phyloP scores from a whole-genome alignment of 192 early-diverging fungal species.

The Chytriomyces hyalinus region DNA sequence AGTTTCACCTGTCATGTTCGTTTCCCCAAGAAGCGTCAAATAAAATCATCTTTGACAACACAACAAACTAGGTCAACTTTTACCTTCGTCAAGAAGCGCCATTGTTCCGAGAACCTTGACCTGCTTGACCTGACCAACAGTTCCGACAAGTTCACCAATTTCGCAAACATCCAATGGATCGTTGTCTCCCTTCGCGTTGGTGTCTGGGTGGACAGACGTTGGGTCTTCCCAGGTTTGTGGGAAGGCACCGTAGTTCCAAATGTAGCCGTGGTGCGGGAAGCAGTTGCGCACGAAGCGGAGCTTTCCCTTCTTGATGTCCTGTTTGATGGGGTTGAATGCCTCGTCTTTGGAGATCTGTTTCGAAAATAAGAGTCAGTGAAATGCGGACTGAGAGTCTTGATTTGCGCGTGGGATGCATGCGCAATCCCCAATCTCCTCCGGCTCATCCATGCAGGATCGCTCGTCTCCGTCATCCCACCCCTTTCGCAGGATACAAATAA shows the following conservation, averaged over 20 bases:
- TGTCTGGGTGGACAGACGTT: conserved; percentile 84
- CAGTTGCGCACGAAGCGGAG: conserved; percentile 97
- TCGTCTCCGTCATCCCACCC: not conserved
- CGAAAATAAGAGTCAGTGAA: not conserved
- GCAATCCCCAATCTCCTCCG: not conserved
- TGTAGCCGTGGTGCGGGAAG: conserved; percentile 99
- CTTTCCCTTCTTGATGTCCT: conserved; percentile 99
- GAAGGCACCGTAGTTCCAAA: conserved; percentile 99
- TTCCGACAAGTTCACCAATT: conserved; percentile 94
- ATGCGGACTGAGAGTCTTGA: not conserved
- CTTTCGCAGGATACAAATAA: not conserved
- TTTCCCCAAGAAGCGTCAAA: too few relatives aligned
- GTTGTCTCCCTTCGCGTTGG: conserved; percentile 95
- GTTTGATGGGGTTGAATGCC: conserved; percentile 97
- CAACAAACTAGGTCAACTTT: not conserved
- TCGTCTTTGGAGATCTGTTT: conserved; percentile 92
- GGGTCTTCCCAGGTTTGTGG: conserved; percentile 99
- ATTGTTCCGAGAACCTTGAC: conserved; percentile 98
- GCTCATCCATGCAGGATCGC: not conserved
- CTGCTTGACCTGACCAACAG: conserved; percentile 96
- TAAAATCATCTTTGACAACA: too few relatives aligned
- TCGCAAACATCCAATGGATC: conserved; percentile 98
- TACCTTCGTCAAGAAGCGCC: conserved; percentile 96
- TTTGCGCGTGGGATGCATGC: not conserved
- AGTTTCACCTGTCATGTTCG: conserved; percentile 67